phyloP scores from a whole-genome alignment of 352 stramenopile genomes.

The Pythium insidiosum region DNA sequence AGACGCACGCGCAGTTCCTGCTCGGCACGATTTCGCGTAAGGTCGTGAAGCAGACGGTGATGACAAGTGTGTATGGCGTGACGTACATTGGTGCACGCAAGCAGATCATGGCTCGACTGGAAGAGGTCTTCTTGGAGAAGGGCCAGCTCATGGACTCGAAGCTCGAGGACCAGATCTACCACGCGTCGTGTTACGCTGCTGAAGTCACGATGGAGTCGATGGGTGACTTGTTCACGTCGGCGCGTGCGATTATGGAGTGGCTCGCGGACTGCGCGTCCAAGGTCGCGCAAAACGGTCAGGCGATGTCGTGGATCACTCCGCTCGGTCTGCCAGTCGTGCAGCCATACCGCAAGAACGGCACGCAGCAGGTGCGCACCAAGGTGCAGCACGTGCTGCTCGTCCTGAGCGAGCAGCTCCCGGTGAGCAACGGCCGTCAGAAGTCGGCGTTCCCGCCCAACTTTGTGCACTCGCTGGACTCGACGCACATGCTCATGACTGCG shows the following conservation, averaged over 20 bases:
- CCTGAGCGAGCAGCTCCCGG: conserved; percentile 42
- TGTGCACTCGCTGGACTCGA: conserved; percentile 99
- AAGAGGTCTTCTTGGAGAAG: conserved; percentile 86
- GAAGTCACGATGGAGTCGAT: conserved; percentile 95
- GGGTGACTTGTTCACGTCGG: conserved; percentile 94
- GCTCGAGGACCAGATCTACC: conserved; percentile 85
- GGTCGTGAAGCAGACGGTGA: conserved; percentile 99
- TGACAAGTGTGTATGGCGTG: conserved; percentile 99
- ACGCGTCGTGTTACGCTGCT: conserved; percentile 89
- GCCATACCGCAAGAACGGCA: conserved; percentile 90
- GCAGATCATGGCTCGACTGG: conserved; percentile 96
- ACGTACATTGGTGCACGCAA: conserved; percentile 98
- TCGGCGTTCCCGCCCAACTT: conserved; percentile 99
- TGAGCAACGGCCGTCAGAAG: conserved; percentile 86
- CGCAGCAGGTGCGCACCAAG: conserved; percentile 74
- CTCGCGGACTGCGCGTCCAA: conserved; percentile 63
- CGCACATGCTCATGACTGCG: conserved; percentile 99
- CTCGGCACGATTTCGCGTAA: conserved; percentile 85
- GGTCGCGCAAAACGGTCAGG: conserved; percentile 80
- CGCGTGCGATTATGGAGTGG: conserved; percentile 93
- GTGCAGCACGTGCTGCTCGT: conserved; percentile 88
- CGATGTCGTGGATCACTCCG: conserved; percentile 98
- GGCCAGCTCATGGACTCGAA: conserved; percentile 64
- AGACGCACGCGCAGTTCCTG: conserved; percentile 61
- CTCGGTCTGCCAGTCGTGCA: conserved; percentile 98